Conservation (phyloP, 495 filamentous ascomycete genomes). For the Ascodesmis nigricans region DNA sequence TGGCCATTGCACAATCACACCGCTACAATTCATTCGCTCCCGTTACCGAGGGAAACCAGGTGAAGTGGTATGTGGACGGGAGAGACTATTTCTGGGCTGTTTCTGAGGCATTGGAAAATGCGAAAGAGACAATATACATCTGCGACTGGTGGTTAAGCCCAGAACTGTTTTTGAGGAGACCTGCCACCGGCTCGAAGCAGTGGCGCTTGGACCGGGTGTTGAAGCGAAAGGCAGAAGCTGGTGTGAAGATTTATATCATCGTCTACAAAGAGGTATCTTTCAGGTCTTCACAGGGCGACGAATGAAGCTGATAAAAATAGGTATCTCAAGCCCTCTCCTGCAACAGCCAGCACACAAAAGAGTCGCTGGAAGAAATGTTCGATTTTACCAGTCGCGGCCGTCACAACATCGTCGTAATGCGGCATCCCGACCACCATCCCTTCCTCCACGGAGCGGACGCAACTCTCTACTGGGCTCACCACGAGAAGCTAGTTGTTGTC, state of each 20-base stretch:
- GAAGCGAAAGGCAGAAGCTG: constrained; percentile 70
- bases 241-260: constrained; percentile 84
- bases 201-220: constrained; percentile 73
- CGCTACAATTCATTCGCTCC: constrained; percentile 79
- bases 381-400: constrained; percentile 55
- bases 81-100: constrained; percentile 88
- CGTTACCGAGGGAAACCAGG: constrained; percentile 55
- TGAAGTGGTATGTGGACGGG: constrained; percentile 96
- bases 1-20: constrained; percentile 45
- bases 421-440: constrained; percentile 88
- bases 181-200: constrained; percentile 42
- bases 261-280: constrained; percentile 74
- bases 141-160: constrained; percentile 94
- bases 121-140: constrained; percentile 86
- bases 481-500: constrained; percentile 89
- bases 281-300: too few species aligned
- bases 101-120: constrained; percentile 61
- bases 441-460: constrained; percentile 87
- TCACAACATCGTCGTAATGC: constrained; percentile 73
- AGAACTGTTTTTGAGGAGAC: constrained; percentile 73
- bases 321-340: constrained; percentile 65
- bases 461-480: constrained; percentile 95
- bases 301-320: constrained; percentile 15
- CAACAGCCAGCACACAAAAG: constrained; percentile 83
- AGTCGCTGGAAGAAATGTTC: constrained; percentile 58